Conservation (phyloP, 2,329 filamentous ascomycete genomes). For the Tricladium varicosporioides region DNA sequence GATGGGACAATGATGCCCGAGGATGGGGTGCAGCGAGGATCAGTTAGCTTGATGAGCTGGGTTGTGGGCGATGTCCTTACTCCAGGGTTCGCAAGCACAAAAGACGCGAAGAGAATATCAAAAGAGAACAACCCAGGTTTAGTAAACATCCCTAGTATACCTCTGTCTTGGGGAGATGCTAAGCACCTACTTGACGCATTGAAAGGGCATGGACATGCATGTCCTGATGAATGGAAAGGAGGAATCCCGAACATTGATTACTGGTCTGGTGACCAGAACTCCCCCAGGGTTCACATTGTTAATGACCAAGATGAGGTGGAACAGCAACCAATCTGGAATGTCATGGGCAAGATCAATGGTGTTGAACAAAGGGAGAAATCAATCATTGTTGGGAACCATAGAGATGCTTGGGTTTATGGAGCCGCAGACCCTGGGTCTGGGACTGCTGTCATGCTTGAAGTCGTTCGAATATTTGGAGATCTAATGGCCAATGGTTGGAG, state of each 20-base stretch:
- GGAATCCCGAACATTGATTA: slow-evolving; percentile 77
- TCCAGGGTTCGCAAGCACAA: slow-evolving; percentile 76
- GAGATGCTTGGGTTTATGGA: slow-evolving; percentile 89
- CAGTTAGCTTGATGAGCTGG: slow-evolving; percentile 78
- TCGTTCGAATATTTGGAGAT: slow-evolving; percentile 80
- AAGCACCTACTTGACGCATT: slow-evolving; percentile 74
- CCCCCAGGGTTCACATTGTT: slow-evolving; percentile 75
- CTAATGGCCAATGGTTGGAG: slow-evolving; percentile 78
- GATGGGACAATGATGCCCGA: slow-evolving; percentile 76
- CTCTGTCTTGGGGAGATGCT: slow-evolving; percentile 86
- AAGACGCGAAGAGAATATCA: slow-evolving; percentile 62
- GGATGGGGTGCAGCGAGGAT: slow-evolving; percentile 79
- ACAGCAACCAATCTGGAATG: slow-evolving; percentile 86
- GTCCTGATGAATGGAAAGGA: slow-evolving; percentile 71
- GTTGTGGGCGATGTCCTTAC: slow-evolving; percentile 89
- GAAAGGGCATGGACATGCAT: slow-evolving; percentile 68
- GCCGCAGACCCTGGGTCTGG: slow-evolving; percentile 83
- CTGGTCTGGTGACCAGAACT: slow-evolving; percentile 77
- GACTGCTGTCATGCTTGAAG: slow-evolving; percentile 86
- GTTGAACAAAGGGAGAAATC: slow-evolving; percentile 79
- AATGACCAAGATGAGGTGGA: slow-evolving; percentile 85
- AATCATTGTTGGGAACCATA: slow-evolving; percentile 88
- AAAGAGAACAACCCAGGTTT: slow-evolving; percentile 71
- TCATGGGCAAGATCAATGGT: slow-evolving; percentile 81
- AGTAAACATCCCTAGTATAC: slow-evolving; percentile 82